These are phyloP conservation scores for Hamigera avellanea DNA, from an alignment of 495 filamentous ascomycete genomes.

Conservation along the genomic window DNA sequence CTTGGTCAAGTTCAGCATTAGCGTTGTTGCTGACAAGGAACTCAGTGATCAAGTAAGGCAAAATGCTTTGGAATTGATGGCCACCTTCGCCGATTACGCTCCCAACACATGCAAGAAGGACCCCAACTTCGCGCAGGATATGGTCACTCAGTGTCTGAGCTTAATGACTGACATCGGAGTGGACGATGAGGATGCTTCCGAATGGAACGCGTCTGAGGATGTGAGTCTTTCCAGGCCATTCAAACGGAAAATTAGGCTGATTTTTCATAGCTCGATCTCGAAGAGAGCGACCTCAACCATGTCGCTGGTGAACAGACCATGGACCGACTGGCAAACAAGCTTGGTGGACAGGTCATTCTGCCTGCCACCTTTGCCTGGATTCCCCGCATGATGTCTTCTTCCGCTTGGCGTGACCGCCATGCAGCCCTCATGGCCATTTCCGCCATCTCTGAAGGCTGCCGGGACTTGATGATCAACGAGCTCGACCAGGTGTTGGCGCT, in stretches of 20 bases:
- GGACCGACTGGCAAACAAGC: conserved; percentile 95
- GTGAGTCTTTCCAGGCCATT: conserved; percentile 33
- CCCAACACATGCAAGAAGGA: conserved; percentile 93
- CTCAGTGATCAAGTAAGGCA: conserved; percentile 81
- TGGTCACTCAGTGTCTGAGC: conserved; percentile 98
- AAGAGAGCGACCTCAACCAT: conserved; percentile 96
- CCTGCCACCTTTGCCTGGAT: conserved; percentile 96
- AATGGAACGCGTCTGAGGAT: conserved; percentile 92
- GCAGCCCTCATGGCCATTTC: conserved; percentile 99
- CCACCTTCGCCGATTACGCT: conserved; percentile 92
- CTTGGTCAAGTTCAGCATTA: conserved; percentile 82
- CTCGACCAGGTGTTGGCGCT: conserved; percentile 86
- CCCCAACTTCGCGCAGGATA: conserved; percentile 74
- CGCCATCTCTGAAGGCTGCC: conserved; percentile 95
- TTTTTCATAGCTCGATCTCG: conserved; percentile 61
- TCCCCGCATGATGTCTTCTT: conserved; percentile 92
- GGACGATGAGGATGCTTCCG: conserved; percentile 88
- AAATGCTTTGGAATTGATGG: conserved; percentile 93
- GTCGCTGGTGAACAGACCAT: conserved; percentile 98
- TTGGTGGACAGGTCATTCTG: conserved; percentile 77
- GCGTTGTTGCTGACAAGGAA: conserved; percentile 91
- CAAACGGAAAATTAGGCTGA: not conserved
- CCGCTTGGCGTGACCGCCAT: conserved; percentile 90
- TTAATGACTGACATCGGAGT: conserved; percentile 97
- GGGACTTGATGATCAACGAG: conserved; percentile 91